A percentile compares a stretch with the other conserved stretches of the same genome.
phyloP scores from a whole-genome alignment of 2,329 filamentous ascomycete species.

The Alternaria gansuensis region DNA sequence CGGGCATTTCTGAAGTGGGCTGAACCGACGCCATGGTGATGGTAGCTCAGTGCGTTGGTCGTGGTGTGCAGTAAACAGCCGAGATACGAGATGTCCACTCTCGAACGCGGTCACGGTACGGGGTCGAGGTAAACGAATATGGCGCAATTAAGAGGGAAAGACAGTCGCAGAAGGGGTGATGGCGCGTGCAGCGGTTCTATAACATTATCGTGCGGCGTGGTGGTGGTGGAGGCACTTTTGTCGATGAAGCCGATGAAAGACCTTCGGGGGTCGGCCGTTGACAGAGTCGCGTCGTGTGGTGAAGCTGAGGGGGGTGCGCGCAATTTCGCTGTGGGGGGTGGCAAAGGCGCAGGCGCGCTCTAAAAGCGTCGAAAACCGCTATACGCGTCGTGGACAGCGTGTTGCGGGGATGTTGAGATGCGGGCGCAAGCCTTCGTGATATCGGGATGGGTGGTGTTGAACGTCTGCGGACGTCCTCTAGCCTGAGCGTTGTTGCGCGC shows the following conservation, averaged over 20 bases:
- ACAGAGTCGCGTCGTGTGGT: constrained; percentile 43
- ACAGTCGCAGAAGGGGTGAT: constrained; percentile 35
- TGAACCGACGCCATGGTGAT: constrained; percentile 80
- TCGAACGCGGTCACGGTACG: constrained; percentile 34
- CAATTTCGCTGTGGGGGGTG: constrained; percentile 41
- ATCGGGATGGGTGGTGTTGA: constrained; percentile 44
- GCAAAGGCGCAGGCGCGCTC: constrained; percentile 43
- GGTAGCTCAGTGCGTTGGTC: constrained; percentile 23
- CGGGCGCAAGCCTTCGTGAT: constrained; percentile 45
- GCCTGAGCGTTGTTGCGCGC: constrained; percentile 24
- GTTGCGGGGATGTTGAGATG: constrained; percentile 50
- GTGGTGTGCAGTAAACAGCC: constrained; percentile 28
- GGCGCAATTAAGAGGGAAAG: constrained; percentile 38
- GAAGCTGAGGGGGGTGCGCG: constrained; percentile 40
- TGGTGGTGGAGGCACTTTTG: constrained; percentile 37
- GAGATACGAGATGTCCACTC: constrained; percentile 21
- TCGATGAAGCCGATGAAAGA: constrained; percentile 46
- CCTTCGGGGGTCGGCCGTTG: constrained; percentile 42
- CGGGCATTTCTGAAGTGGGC: constrained; percentile 72
- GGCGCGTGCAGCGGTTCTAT: constrained; percentile 45
- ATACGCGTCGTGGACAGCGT: constrained; percentile 50
- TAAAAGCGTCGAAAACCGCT: constrained; percentile 29
- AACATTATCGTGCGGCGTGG: constrained; percentile 48
- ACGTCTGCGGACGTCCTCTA: constrained; percentile 26
- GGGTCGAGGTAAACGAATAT: constrained; percentile 25